Conservation (phyloP, 2,329 filamentous ascomycete species). For the Cordyceps sp. region DNA sequence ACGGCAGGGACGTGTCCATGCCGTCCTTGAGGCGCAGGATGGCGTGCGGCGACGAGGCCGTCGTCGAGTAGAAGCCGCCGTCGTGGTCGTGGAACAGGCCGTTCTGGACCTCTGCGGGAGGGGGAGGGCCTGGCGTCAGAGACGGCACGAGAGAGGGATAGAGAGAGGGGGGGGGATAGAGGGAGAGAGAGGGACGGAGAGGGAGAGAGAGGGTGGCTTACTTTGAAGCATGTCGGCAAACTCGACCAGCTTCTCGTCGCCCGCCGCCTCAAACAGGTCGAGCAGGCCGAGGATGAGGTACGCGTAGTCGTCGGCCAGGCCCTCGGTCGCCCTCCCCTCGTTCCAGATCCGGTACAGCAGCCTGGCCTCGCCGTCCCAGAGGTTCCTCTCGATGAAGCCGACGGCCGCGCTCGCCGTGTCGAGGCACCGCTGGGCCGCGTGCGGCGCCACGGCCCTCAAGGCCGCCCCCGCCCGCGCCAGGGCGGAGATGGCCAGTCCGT, state of each 20-base stretch:
- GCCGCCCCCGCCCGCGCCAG: slow-evolving; percentile 60
- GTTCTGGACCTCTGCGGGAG: slow-evolving; percentile 48
- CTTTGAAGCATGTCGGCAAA: slow-evolving; percentile 74
- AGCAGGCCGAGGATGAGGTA: slow-evolving; percentile 72
- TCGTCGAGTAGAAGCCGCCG: slow-evolving; percentile 61
- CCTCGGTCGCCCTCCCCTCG: slow-evolving; percentile 45
- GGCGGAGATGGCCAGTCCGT: slow-evolving; percentile 72
- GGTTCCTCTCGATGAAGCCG: slow-evolving; percentile 51
- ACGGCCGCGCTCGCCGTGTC: slow-evolving; percentile 51
- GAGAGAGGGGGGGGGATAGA: neutral
- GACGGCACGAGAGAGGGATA: no score
- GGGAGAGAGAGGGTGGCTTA: slow-evolving; percentile 15
- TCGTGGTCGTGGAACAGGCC: slow-evolving; percentile 58
- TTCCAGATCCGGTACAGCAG: slow-evolving; percentile 61
- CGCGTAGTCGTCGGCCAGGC: slow-evolving; percentile 89
- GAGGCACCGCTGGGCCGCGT: slow-evolving; percentile 43
- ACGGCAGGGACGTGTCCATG: slow-evolving; percentile 84
- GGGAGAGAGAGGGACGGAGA: neutral
- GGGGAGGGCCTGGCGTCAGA: no score
- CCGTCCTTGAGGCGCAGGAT: slow-evolving; percentile 86
- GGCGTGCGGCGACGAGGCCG: slow-evolving; percentile 43
- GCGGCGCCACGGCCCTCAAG: slow-evolving; percentile 41
- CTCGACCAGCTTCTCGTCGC: slow-evolving; percentile 55
- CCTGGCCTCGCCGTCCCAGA: slow-evolving; percentile 50
- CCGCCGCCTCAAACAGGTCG: slow-evolving; percentile 70